Evolutionary conservation across 371 early-diverging fungal genomes (phyloP).

Genomic region (Parasitella parasitica): DNA sequence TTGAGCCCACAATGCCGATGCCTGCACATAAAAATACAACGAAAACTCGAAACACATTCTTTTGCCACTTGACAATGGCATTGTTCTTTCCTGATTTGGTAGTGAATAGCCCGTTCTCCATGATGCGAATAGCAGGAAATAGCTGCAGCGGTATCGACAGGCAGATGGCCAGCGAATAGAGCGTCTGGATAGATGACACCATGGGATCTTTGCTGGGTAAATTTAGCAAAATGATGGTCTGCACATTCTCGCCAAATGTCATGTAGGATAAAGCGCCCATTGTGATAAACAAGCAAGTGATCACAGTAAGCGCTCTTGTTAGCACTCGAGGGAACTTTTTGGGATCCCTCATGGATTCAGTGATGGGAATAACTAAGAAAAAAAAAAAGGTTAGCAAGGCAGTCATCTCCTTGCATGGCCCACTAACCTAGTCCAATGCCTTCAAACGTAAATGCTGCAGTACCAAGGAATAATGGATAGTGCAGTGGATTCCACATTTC

Average conservation of each 20-base stretch:
- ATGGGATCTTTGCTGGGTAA: conserved; percentile 66
- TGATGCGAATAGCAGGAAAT: conserved; percentile 85
- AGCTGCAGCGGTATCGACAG: conserved; percentile 81
- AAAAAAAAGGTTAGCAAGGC: not conserved
- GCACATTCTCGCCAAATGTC: conserved; percentile 75
- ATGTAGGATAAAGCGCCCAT: conserved; percentile 81
- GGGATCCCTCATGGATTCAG: conserved; percentile 80
- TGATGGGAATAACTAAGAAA: conserved; percentile 58
- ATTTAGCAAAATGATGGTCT: conserved; percentile 80
- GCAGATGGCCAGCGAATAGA: conserved; percentile 87
- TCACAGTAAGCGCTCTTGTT: conserved; percentile 62
- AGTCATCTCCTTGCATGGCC: not conserved
- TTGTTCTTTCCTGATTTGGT: conserved; percentile 67
- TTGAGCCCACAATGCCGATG: conserved; percentile 73
- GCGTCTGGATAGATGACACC: conserved; percentile 67
- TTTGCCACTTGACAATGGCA: conserved; percentile 82
- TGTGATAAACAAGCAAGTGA: conserved; percentile 70
- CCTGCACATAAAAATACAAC: conserved; percentile 66
- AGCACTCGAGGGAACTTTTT: conserved; percentile 73
- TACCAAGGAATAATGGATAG: conserved; percentile 83
- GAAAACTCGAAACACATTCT: conserved; percentile 76
- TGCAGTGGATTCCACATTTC: conserved; percentile 64
- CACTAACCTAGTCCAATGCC: conserved; percentile 78
- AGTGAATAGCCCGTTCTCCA: conserved; percentile 73
- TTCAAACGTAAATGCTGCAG: conserved; percentile 90